phyloP scores from a whole-genome alignment of 1,139 yeast species.

The Protomyces inouyei region DNA sequence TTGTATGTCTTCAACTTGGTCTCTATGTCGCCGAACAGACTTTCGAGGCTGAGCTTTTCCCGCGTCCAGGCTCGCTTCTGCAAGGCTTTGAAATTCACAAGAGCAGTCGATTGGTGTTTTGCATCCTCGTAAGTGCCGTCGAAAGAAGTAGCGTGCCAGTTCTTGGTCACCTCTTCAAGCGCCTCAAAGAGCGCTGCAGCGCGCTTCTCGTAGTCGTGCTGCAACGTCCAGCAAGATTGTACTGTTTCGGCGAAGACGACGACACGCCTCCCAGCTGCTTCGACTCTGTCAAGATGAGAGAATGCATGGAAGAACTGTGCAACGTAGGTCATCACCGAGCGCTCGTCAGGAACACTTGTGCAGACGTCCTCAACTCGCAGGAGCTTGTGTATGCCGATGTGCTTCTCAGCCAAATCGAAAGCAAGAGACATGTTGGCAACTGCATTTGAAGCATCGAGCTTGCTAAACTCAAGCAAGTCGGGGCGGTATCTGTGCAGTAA shows the following conservation, averaged over 20 bases:
- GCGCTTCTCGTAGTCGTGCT: constrained; percentile 41
- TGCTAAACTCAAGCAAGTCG: constrained; percentile 43
- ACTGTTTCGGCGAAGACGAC: constrained; percentile 43
- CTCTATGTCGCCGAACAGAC: constrained; percentile 42
- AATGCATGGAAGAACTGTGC: constrained; percentile 62
- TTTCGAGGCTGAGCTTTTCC: constrained; percentile 42
- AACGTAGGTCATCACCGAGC: constrained; percentile 59
- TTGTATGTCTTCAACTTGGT: constrained; percentile 43
- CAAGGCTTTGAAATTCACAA: constrained; percentile 38
- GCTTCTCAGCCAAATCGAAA: constrained; percentile 43
- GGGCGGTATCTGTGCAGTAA: constrained; percentile 46
- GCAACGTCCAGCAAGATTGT: constrained; percentile 40
- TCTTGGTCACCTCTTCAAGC: constrained; percentile 34
- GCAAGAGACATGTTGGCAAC: constrained; percentile 42
- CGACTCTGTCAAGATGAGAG: constrained; percentile 41
- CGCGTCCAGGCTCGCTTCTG: constrained; percentile 43
- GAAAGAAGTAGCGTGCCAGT: constrained; percentile 35
- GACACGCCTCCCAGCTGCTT: constrained; percentile 44
- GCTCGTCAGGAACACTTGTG: constrained; percentile 55
- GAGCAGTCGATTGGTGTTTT: constrained; percentile 37
- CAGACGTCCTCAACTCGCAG: constrained; percentile 59
- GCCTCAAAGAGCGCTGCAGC: constrained; percentile 37
- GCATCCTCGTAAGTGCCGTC: constrained; percentile 40
- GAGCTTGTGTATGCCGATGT: constrained; percentile 52
- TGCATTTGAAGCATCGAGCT: constrained; percentile 39